Evolutionary conservation across 495 filamentous ascomycete species (phyloP).

Genomic region (Symbiotaphrina buchneri): DNA sequence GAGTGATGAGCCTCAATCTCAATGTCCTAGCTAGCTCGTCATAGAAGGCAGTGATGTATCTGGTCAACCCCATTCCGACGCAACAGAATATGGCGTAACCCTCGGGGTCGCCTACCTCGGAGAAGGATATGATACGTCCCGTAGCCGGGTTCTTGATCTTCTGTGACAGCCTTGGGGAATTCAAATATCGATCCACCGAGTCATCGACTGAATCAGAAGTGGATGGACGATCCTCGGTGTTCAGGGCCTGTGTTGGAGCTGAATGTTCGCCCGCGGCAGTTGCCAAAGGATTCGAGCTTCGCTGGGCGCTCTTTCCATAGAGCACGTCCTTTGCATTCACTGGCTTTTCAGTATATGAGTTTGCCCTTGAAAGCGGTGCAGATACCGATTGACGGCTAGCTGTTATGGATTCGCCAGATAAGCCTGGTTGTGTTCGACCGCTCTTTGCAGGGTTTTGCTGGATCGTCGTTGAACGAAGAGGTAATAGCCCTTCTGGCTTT

Average conservation of each 20-base stretch:
- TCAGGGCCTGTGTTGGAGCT: conserved; percentile 16
- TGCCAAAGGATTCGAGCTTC: background rate
- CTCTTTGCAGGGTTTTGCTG: too few species aligned
- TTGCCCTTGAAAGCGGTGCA: too few species aligned
- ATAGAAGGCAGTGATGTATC: conserved; percentile 93
- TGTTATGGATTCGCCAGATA: too few species aligned
- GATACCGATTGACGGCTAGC: too few species aligned
- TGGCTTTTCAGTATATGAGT: too few species aligned
- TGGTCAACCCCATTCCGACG: conserved; percentile 91
- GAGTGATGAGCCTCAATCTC: conserved; percentile 75
- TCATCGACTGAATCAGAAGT: conserved; percentile 77
- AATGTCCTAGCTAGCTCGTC: conserved; percentile 84
- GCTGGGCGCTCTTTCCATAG: too few species aligned
- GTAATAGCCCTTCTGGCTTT: too few species aligned
- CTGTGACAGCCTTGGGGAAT: conserved; percentile 65
- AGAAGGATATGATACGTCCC: conserved; percentile 79
- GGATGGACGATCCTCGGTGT: conserved; percentile 29
- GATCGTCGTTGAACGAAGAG: too few species aligned
- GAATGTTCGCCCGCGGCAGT: background rate
- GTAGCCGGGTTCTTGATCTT: conserved; percentile 68
- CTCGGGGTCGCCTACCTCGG: conserved; percentile 83
- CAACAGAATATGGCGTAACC: conserved; percentile 91
- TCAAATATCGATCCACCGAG: conserved; percentile 68
- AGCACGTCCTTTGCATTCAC: too few species aligned
- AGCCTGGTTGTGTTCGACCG: too few species aligned